Conservation (phyloP, 805 yeast genomes). For the Cyberlindnera amylophila region DNA sequence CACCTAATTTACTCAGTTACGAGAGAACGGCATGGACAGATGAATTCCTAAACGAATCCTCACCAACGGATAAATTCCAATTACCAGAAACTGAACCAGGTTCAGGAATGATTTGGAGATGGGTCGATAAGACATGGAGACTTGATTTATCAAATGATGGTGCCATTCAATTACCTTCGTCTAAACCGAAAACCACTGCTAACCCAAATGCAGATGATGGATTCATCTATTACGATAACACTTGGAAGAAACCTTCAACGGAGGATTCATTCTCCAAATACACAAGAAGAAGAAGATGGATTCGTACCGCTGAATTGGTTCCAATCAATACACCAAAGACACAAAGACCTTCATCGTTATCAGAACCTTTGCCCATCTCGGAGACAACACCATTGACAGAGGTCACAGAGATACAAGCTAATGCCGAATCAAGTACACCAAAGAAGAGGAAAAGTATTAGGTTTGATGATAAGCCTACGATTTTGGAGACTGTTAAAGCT, state of each 20-base stretch:
- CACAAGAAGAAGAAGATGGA: constrained; percentile 94
- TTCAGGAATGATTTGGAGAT: constrained; percentile 80
- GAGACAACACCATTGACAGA: constrained; percentile 18
- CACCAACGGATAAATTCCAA: constrained; percentile 71
- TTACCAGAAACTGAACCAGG: constrained; percentile 71
- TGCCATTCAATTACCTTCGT: constrained; percentile 64
- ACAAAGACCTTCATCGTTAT: constrained; percentile 1
- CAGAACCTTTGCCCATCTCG: constrained; percentile 6
- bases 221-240: constrained; percentile 82
- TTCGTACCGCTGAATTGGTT: constrained; percentile 86
- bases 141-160: constrained; percentile 88
- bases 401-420: constrained; percentile 23
- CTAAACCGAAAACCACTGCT: constrained; percentile 51
- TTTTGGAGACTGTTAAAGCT: constrained; percentile 23
- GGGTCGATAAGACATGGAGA: constrained; percentile 94
- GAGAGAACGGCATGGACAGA: constrained; percentile 98
- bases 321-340: constrained; percentile 26
- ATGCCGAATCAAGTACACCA: constrained; percentile 15
- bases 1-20: constrained; percentile 82
- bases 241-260: constrained; percentile 88
- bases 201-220: constrained; percentile 82
- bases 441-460: constrained; percentile 40
- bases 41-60: constrained; percentile 84
- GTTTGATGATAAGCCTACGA: constrained; percentile 38
- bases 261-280: constrained; percentile 87